Evolutionary conservation across 805 yeast species (phyloP), one percentile per base, ranked within the genome.

Genomic region (Kazachstania viticola): DNA sequence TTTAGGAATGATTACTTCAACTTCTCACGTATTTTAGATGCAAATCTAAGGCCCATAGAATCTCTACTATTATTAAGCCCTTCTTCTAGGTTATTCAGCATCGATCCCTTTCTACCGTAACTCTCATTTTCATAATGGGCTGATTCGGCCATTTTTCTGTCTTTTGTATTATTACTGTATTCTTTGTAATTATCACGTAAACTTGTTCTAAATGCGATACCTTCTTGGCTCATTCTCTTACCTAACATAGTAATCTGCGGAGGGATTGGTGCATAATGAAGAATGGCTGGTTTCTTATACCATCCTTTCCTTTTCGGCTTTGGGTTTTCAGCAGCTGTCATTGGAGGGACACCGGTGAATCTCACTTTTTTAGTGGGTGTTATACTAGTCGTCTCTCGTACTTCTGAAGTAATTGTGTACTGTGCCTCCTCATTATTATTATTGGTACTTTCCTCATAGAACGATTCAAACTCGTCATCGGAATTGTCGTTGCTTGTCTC

Each of bases 281-380:
- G 31, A 4, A 51, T 51, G 5, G 56, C 51, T 0, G 61, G 61
- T 21, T 56, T 56, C 31, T 51, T 53, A 34, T 54, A 55, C 61
- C 61, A 56, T 1, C 61, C 60, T 28, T 45, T 45, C 29, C 46
- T 53, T 17, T 49, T 54, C 2, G 61, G 60, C 23, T 33, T 39
- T 3, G 49, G 46, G 13, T 53, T 44, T 31, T 56, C 61, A 13
- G 46, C 43, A 2, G 37, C 42, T 1, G 47, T 36, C 48, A 54
- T 46, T 6, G 62, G 60, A 4, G 61, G 56, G 1, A 56, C 62
- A 9, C 61, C 61, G 4, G 41, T 34, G 35, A 56, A 56, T 18
- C 61, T 45, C 3, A 56, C 62, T 28, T 46, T 56, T 38, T 54
- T 54, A 4, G 38, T 32, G n/a, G n/a, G n/a, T 5, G 17, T n/a